phyloP scores from a whole-genome alignment of 2,329 filamentous ascomycete species.

The Elsinoe necatrix region DNA sequence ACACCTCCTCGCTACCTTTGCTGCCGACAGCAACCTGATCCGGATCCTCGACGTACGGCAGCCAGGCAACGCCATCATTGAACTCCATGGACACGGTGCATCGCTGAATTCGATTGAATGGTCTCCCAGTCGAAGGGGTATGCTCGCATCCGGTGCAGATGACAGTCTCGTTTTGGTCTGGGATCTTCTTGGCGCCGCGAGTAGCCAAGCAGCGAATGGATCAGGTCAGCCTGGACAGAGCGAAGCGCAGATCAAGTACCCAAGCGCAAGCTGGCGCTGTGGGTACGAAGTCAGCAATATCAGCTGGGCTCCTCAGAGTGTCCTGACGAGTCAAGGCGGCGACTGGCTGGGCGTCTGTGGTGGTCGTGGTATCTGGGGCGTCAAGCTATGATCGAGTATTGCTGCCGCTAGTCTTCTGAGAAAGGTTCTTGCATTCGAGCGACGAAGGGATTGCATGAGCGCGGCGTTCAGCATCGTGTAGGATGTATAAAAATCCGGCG shows the following conservation, averaged over 20 bases:
- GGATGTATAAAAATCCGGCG: neutral
- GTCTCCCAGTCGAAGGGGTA: conserved; percentile 78
- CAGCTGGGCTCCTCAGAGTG: conserved; percentile 69
- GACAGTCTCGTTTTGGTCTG: conserved; percentile 87
- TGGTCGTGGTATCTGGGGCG: conserved; percentile 73
- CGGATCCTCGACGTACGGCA: conserved; percentile 94
- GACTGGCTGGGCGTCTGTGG: conserved; percentile 81
- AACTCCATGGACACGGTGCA: conserved; percentile 80
- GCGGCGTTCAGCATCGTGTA: conserved; percentile 8
- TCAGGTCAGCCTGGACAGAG: conserved; percentile 17
- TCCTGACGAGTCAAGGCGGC: conserved; percentile 58
- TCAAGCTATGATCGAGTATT: conserved; percentile 38
- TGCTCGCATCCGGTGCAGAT: conserved; percentile 83
- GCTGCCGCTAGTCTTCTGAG: neutral
- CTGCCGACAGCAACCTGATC: conserved; percentile 83
- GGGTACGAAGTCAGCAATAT: conserved; percentile 82
- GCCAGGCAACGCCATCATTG: conserved; percentile 86
- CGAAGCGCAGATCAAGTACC: conserved; percentile 49
- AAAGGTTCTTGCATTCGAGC: conserved; percentile 1
- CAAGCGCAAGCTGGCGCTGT: conserved; percentile 71
- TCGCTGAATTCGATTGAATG: conserved; percentile 91
- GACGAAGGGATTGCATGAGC: conserved; percentile 10
- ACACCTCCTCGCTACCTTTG: conserved; percentile 93
- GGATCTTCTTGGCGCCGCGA: conserved; percentile 66
- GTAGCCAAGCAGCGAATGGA: conserved; percentile 18